These are phyloP conservation scores for Globisporangium mamillatum DNA, from an alignment of 352 stramenopile species.

Conservation along the genomic window DNA sequence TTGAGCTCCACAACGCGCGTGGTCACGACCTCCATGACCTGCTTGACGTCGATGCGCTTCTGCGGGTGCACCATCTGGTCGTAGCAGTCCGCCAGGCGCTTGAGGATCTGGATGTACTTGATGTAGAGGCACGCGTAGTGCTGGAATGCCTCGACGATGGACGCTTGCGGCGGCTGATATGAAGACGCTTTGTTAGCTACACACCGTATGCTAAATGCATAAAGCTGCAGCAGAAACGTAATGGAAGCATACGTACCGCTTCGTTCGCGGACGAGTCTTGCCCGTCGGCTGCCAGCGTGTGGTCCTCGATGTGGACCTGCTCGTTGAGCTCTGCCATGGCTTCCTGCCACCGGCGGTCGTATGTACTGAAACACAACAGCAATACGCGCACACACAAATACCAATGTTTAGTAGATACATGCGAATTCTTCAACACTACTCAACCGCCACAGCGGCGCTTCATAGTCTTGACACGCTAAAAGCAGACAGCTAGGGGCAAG, in stretches of 20 bases:
- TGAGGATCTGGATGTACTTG: constrained; percentile 93
- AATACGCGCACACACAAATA: background rate
- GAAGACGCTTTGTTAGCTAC: background rate
- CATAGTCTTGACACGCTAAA: background rate
- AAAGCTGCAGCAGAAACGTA: background rate
- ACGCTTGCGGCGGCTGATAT: constrained; percentile 54
- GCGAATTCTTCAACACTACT: background rate
- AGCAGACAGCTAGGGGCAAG: background rate
- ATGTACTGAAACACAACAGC: constrained; percentile 52
- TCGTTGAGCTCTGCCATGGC: constrained; percentile 93
- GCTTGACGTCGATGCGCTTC: constrained; percentile 93
- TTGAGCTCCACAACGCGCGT: constrained; percentile 87
- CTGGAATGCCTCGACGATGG: constrained; percentile 90
- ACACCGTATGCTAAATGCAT: background rate
- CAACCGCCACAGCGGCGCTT: background rate
- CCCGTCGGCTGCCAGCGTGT: constrained; percentile 52
- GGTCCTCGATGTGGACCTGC: constrained; percentile 89
- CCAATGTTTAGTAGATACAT: background rate
- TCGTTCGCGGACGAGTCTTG: constrained; percentile 33
- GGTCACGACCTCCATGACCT: constrained; percentile 91
- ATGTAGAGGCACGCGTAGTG: constrained; percentile 95
- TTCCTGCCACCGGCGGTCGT: constrained; percentile 88
- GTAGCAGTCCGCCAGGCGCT: constrained; percentile 88
- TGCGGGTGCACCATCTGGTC: constrained; percentile 94
- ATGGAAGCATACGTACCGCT: constrained; percentile 21